Conservation (phyloP, 2,329 filamentous ascomycete species). For the Botrytis aclada region DNA sequence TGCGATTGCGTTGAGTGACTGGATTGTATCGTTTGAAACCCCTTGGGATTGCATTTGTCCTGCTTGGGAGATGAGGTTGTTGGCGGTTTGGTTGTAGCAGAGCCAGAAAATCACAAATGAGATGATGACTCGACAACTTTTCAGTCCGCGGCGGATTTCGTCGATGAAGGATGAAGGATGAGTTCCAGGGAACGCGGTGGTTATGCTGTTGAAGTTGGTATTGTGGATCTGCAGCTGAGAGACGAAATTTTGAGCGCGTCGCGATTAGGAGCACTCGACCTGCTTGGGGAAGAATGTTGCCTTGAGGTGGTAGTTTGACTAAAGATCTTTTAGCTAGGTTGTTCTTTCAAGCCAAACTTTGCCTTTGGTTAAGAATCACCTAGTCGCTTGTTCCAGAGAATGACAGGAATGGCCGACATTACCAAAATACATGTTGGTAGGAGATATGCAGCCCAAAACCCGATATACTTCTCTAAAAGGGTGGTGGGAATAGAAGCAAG, state of each 20-base stretch:
- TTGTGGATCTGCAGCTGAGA: background rate
- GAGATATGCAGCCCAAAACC: background rate
- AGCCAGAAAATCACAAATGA: background rate
- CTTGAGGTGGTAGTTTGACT: background rate
- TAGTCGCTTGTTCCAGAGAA: background rate
- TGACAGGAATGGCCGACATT: background rate
- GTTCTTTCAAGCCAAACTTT: background rate
- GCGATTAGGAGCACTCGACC: background rate
- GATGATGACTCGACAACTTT: background rate
- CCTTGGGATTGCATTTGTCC: background rate
- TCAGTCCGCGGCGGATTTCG: background rate
- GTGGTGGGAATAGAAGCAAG: background rate
- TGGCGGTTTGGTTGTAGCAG: background rate
- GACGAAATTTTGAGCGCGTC: background rate
- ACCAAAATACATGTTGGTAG: background rate
- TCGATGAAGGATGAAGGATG: background rate
- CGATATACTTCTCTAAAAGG: background rate
- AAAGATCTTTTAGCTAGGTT: background rate
- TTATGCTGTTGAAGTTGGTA: background rate
- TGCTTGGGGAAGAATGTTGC: background rate
- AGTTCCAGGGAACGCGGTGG: background rate
- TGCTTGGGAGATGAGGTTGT: background rate
- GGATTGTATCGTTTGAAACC: background rate
- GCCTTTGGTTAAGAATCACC: accelerated
- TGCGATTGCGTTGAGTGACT: background rate